These are phyloP conservation scores for Hymenoscyphus repandus DNA, from an alignment of 2,329 filamentous ascomycete genomes.

Conservation along the genomic window DNA sequence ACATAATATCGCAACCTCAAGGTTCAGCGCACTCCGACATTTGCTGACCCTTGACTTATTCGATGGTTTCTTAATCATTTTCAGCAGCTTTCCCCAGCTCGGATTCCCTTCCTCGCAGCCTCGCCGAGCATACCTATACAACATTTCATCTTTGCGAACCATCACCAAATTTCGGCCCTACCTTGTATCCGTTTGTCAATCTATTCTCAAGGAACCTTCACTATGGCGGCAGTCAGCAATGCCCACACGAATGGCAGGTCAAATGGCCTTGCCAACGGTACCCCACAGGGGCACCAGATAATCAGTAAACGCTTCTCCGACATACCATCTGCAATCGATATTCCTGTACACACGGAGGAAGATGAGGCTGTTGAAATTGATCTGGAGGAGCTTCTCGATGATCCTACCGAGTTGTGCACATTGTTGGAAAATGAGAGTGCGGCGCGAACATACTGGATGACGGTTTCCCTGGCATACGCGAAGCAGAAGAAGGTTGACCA, in stretches of 20 bases:
- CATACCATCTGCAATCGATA: conserved; percentile 60
- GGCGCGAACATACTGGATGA: conserved; percentile 92
- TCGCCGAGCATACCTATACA: too few relatives aligned
- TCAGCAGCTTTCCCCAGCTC: too few relatives aligned
- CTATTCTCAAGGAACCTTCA: not conserved
- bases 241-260: conserved; percentile 21
- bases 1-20: too few relatives aligned
- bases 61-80: too few relatives aligned
- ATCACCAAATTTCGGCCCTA: too few relatives aligned
- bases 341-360: conserved; percentile 60
- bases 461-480: conserved; percentile 92
- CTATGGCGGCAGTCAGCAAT: conserved; percentile 25
- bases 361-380: conserved; percentile 86
- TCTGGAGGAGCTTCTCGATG: conserved; percentile 83
- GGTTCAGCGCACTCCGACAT: too few relatives aligned
- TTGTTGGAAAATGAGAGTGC: conserved; percentile 92
- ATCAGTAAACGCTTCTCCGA: conserved; percentile 51
- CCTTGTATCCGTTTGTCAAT: too few relatives aligned
- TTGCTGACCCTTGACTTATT: too few relatives aligned
- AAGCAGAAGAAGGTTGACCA: conserved; percentile 93
- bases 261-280: conserved; percentile 21
- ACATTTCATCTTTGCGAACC: too few relatives aligned
- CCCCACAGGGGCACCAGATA: conserved; percentile 19
- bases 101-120: too few relatives aligned
- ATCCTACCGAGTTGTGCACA: conserved; percentile 90